These are phyloP conservation scores for Yamadazyma membranifaciens DNA, from an alignment of 1,139 yeast genomes.

Conservation along the genomic window DNA sequence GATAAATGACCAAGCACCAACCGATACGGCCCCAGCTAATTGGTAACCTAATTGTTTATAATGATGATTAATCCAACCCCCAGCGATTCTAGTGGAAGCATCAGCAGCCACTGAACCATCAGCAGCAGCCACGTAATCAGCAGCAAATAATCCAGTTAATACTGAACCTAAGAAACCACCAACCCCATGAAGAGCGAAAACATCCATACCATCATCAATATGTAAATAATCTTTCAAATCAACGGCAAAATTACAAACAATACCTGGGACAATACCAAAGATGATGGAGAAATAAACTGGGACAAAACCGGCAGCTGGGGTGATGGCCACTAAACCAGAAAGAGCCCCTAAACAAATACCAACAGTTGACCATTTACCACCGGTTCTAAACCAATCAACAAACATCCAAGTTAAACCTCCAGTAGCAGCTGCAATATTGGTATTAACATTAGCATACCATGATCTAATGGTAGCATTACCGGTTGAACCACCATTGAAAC, in stretches of 20 bases:
- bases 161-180: slow-evolving; percentile 88
- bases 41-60: slow-evolving; percentile 90
- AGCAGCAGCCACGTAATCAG: slow-evolving; percentile 83
- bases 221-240: slow-evolving; percentile 69
- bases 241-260: slow-evolving; percentile 79
- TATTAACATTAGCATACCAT: slow-evolving; percentile 89
- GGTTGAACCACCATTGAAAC: slow-evolving; percentile 96
- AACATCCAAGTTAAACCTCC: slow-evolving; percentile 96
- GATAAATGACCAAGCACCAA: slow-evolving; percentile 76
- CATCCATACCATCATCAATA: slow-evolving; percentile 96
- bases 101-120: slow-evolving; percentile 60
- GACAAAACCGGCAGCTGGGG: slow-evolving; percentile 96
- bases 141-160: slow-evolving; percentile 89
- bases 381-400: slow-evolving; percentile 84
- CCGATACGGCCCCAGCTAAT: slow-evolving; percentile 77
- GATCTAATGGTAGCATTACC: slow-evolving; percentile 90
- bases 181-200: slow-evolving; percentile 89
- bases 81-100: slow-evolving; percentile 50
- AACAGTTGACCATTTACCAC: slow-evolving; percentile 91
- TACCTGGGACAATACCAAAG: slow-evolving; percentile 78
- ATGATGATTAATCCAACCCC: slow-evolving; percentile 96
- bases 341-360: slow-evolving; percentile 93
- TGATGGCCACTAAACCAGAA: slow-evolving; percentile 92
- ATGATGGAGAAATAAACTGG: slow-evolving; percentile 86
- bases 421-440: slow-evolving; percentile 87